A percentile compares a stretch with the other conserved stretches of the same genome.
phyloP scores from a whole-genome alignment of 208 protist species.

The Leishmania tropica region DNA sequence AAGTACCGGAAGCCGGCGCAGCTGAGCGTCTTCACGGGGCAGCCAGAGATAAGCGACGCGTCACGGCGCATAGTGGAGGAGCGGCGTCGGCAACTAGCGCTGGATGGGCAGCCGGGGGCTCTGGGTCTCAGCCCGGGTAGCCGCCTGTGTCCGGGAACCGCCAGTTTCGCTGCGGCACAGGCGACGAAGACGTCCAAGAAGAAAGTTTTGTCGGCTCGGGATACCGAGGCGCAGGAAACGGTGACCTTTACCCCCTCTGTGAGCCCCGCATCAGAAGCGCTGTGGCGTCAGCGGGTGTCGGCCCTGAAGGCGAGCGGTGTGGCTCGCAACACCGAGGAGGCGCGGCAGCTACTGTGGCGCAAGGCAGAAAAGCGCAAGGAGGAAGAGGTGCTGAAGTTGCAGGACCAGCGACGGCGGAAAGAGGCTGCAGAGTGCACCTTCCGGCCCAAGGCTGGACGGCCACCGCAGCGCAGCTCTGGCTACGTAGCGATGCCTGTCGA shows the following conservation, averaged over 20 bases:
- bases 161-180: not conserved
- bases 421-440: constrained; percentile 70
- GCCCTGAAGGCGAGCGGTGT: constrained; percentile 45
- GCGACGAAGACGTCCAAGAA: constrained; percentile 11
- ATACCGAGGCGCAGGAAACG: constrained; percentile 33
- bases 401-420: constrained; percentile 28
- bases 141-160: constrained; percentile 22
- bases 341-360: constrained; percentile 65
- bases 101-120: constrained; percentile 13
- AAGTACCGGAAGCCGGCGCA: constrained; percentile 28
- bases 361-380: constrained; percentile 53
- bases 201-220: constrained; percentile 39
- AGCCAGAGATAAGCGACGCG: constrained; percentile 45
- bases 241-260: constrained; percentile 60
- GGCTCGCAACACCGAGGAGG: constrained; percentile 40
- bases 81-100: constrained; percentile 30
- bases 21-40: constrained; percentile 3
- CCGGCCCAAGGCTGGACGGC: constrained; percentile 54
- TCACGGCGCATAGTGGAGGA: constrained; percentile 55
- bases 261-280: constrained; percentile 40
- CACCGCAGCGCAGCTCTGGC: constrained; percentile 41
- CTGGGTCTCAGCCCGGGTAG: constrained; percentile 25
- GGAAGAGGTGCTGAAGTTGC: constrained; percentile 33
- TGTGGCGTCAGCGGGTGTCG: constrained; percentile 58
- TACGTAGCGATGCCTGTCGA: constrained; percentile 40